Evolutionary conservation across 306 rosid genomes (phyloP), one percentile per base, ranked within the genome.

Genomic region (Castanea sativa): DNA sequence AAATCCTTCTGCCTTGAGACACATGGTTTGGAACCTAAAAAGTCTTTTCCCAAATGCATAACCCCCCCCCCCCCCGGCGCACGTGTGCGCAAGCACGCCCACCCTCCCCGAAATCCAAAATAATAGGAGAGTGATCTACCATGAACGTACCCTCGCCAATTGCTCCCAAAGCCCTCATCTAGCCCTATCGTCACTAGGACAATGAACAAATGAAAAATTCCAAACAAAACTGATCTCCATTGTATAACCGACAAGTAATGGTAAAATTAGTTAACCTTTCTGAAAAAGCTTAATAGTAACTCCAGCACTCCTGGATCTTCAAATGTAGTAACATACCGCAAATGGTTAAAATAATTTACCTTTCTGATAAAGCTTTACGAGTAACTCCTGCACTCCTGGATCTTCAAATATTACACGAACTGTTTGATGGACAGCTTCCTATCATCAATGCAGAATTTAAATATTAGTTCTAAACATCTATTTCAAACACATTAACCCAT

Each of bases 391-490:
- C 79, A 95, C 99, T 70, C 98, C 99, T 38, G 99, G 99, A 83
- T 95, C 98, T 88, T 95, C 98, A 84, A 95, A 95, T 83, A 95
- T 95, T 58, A 95, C 99, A 79, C 89, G 83, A 67, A 93, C 98
- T n/a, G 98, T 95, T 87, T 84, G 98, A 81, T 80, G 97, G 82
- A 92, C 98, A 57, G 96, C 97, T 88, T 91, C 99, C 99, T 95
- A 78, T 30, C 73, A 83, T 77, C 87, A 78, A 80, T 55, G 65
- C 55, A 74, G 32, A 73, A 35, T 10, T 84, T 13, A 73, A 41
- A 57, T 57, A 41, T 49, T 49, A 69, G 72, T 59, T 70, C 68
- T 70, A n/a, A 55, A 61, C 53, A 69, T 55, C 73, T 69, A 33
- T 75, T 73, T 56, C 71, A 61, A 75, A 76, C 52, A 82, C 65